Evolutionary conservation across 1,284 basidiomycete species (phyloP).

Genomic region (Puccinia coronata): DNA sequence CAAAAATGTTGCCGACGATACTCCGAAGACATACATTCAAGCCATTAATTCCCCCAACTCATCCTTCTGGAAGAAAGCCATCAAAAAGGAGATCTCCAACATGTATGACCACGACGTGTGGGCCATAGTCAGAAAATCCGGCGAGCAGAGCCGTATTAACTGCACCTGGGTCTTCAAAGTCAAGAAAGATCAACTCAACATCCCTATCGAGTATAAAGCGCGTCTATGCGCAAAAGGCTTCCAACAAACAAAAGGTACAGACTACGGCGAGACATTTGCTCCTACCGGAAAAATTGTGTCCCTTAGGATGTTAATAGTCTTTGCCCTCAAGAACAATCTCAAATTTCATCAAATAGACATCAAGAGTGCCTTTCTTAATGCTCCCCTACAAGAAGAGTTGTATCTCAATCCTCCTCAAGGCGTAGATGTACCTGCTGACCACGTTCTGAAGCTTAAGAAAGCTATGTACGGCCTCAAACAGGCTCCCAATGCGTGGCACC

Average conservation of each 20-base stretch:
- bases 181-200: background rate
- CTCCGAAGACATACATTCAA: background rate
- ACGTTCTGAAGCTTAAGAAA: background rate
- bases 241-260: background rate
- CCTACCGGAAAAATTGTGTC: slow-evolving; percentile 7
- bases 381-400: background rate
- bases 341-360: slow-evolving; percentile 21
- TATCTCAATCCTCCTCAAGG: slow-evolving; percentile 9
- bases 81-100: background rate
- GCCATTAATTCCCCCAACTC: background rate
- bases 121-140: background rate
- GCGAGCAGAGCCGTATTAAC: background rate
- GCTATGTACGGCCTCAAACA: slow-evolving; percentile 10
- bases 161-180: slow-evolving; percentile 16
- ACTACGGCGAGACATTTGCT: background rate
- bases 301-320: background rate
- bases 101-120: background rate
- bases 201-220: background rate
- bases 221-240: background rate
- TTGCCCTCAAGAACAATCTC: background rate
- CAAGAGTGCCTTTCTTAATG: too few relatives aligned
- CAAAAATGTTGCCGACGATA: background rate
- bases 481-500: too few relatives aligned
- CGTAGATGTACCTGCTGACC: background rate
- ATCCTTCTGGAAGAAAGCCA: background rate